Base-by-base conservation (phyloP, 179 eudicot genomes). In the Sideroxylon spinosum region DNA sequence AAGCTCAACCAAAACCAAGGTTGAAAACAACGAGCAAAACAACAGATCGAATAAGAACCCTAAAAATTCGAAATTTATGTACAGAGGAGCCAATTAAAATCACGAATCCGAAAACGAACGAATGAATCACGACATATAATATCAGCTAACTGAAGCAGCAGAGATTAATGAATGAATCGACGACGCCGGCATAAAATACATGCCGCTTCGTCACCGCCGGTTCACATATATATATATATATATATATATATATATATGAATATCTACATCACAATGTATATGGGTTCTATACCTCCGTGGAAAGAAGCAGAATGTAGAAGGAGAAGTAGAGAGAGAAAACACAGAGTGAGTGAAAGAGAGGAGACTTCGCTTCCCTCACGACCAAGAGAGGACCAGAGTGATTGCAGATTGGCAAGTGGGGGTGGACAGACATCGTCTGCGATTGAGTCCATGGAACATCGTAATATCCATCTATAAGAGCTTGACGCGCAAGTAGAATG, bases 91-190 rank as follows among this genome's bases (percentile, higher is more conserved):
- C 37, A 49, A 76, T 49, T 25, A 28, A 44, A 29, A 37, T 23
- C 9, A 13, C 68, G 20, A 74, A 60, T 44, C n/a, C 20, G 23
- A 20, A 44, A 74, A 74, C 32, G 23, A 46, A 75, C 7, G 55
- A 37, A 60, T 4, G 20, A 61, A 2, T 16, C 44, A 37, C 5
- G 44, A 37, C 44, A 60, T 5, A 12, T 19, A n/a, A 6, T 29
- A 37, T 59, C 28, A 76, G 49, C 78, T 25, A 17, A 13, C 25
- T 12, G 48, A 76, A 65, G 49, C 4, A 49, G 71, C 72, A 65
- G 62, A 50, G 11, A 28, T 48, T 25, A 48, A 20, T 26, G 78
- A 76, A 25, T 76, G 78, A 76, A 25, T 76, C 55, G 37, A 75
- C 71, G 46, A 32, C 49, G 71, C 20, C 28, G 59, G 44, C 44